Conservation (phyloP, 2,329 filamentous ascomycete species). For the Scortechinia acanthostroma region DNA sequence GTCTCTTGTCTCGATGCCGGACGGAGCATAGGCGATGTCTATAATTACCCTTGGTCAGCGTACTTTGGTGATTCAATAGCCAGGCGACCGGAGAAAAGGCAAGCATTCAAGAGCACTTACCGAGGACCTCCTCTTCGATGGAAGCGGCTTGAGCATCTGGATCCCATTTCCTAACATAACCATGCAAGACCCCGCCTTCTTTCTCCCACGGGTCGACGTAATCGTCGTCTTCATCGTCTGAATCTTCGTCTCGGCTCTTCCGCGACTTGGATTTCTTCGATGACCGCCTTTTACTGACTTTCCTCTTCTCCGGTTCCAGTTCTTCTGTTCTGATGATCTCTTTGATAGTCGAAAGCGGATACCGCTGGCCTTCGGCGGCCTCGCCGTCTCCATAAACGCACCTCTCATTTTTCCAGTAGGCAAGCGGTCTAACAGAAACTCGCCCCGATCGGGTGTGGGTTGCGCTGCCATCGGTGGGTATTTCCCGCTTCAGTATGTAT, state of each 20-base stretch:
- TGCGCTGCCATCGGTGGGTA: constrained; percentile 40
- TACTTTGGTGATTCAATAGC: too few relatives aligned
- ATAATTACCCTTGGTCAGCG: neutral
- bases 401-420: constrained; percentile 79
- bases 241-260: constrained; percentile 22
- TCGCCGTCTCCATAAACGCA: constrained; percentile 35
- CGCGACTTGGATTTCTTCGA: constrained; percentile 21
- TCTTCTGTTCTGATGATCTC: constrained; percentile 73
- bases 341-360: constrained; percentile 65
- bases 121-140: constrained; percentile 37
- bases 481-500: constrained; percentile 39
- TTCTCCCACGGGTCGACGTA: constrained; percentile 66
- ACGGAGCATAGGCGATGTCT: constrained; percentile 42
- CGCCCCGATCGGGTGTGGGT: constrained; percentile 65
- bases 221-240: constrained; percentile 41
- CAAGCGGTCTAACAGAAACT: constrained; percentile 69
- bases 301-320: constrained; percentile 29
- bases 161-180: constrained; percentile 59
- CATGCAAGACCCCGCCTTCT: constrained; percentile 54
- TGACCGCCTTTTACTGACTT: constrained; percentile 16
- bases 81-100: too few relatives aligned
- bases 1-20: constrained; percentile 42
- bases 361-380: constrained; percentile 22
- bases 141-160: constrained; percentile 46
- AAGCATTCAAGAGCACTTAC: neutral